phyloP scores from a whole-genome alignment of 2,329 filamentous ascomycete species.

The Penicillium glabrum region DNA sequence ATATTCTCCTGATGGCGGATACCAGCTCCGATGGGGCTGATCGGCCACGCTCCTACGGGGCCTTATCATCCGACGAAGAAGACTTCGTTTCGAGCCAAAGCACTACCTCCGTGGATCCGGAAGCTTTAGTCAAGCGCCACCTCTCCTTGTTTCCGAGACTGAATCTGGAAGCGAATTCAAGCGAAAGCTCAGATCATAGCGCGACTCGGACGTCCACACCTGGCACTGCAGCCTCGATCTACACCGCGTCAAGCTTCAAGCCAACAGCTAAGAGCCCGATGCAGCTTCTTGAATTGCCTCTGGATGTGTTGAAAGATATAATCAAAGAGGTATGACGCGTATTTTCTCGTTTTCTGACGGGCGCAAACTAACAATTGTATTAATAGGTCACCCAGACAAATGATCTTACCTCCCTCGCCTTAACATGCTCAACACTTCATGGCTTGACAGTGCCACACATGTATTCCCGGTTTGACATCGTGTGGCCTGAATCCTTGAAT shows the following conservation, averaged over 20 bases:
- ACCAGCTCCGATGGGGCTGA: slow-evolving; percentile 24
- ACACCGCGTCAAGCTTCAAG: neutral
- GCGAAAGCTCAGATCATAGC: slow-evolving; percentile 7
- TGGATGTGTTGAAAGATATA: slow-evolving; percentile 76
- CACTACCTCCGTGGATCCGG: slow-evolving; percentile 20
- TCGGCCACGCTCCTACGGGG: slow-evolving; percentile 23
- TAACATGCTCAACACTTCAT: slow-evolving; percentile 77
- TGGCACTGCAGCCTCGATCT: slow-evolving; percentile 3
- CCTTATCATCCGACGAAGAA: slow-evolving; percentile 30
- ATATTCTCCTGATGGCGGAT: slow-evolving; percentile 25
- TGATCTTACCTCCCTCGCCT: slow-evolving; percentile 73
- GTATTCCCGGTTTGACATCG: slow-evolving; percentile 83
- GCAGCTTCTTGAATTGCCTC: slow-evolving; percentile 69
- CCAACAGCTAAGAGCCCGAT: slow-evolving; percentile 52
- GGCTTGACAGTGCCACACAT: slow-evolving; percentile 73
- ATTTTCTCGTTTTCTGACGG: neutral
- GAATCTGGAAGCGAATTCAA: slow-evolving; percentile 8
- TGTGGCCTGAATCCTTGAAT: slow-evolving; percentile 72
- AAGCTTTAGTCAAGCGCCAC: slow-evolving; percentile 4
- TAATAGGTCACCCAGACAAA: slow-evolving; percentile 74
- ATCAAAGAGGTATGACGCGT: slow-evolving; percentile 64
- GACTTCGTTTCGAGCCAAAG: slow-evolving; percentile 29
- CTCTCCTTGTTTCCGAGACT: slow-evolving; percentile 13
- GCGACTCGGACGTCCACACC: slow-evolving; percentile 10
- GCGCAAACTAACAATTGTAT: neutral